Evolutionary conservation across 805 yeast species (phyloP), one percentile per base, ranked within the genome.

Genomic region (Yarrowia porcina): DNA sequence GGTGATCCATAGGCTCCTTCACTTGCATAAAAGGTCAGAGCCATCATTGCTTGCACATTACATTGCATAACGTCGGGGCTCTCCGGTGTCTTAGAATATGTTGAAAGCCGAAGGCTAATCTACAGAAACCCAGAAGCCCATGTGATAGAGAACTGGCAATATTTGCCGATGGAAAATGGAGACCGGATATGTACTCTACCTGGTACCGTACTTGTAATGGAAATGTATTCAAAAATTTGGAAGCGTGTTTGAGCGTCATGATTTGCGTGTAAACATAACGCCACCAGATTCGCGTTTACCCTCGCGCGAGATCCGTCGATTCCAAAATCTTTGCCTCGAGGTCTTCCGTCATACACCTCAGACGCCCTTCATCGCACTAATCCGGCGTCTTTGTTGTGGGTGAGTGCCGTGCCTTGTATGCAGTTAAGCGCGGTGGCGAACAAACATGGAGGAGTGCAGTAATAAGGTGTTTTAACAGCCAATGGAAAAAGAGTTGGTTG

Each of bases 311-410:
- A 4, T 25, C 28, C 28, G 4, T 8, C 28, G 28, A 4, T 25
- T 25, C 28, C 28, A 8, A 25, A 5, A 25, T 25, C 28, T 25
- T 25, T 25, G 8, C 39, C 15, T 2, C 20, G 23, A 3, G 41
- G 13, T 20, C 28, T 23, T 13, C 30, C 18, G 7, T 3, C 33
- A 13, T 27, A 27, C 49, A 10, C 33, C 17, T 9, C 33, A 42
- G 49, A 42, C 49, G 49, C 49, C 11, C 33, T 42, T 42, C 49
- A 42, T 42, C 33, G 33, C 49, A 25, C 33, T 27, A 42, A 23
- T 38, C 25, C 42, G 42, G 42, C 42, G 42, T 38, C 42, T 38
- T 38, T 38, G 42, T 38, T 18, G 23, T 11, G 38, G 12, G 7
- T 21, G 25, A 38, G 25, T 38, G 42, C 42, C 42, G 42, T 38